Percentiles rank a stretch among this genome's conserved stretches.
These are phyloP conservation scores for Cystobasidium ongulense DNA, from an alignment of 768 basidiomycete species.

Conservation along the genomic window DNA sequence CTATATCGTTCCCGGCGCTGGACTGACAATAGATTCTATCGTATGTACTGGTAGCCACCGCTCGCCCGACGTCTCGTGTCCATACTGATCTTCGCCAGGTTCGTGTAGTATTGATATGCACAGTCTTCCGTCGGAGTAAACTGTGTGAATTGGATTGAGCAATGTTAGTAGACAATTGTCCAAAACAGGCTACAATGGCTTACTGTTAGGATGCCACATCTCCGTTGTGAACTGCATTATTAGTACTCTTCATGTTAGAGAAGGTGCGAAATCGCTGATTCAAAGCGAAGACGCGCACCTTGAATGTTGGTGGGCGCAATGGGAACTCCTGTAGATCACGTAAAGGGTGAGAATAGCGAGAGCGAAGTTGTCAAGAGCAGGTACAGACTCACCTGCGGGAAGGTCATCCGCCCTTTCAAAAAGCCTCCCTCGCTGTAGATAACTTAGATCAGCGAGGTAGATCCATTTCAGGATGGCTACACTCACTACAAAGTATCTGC, in stretches of 20 bases:
- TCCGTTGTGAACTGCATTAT: conserved; percentile 61
- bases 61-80: conserved; percentile 94
- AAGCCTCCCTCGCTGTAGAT: conserved; percentile 79
- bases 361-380: background rate
- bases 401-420: conserved; percentile 79
- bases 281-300: background rate
- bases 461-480: background rate
- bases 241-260: conserved; percentile 83
- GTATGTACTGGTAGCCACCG: conserved; percentile 97
- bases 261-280: conserved; percentile 41
- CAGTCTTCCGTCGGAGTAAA: conserved; percentile 47
- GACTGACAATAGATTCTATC: conserved; percentile 82
- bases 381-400: conserved; percentile 54
- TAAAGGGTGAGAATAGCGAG: background rate
- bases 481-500: conserved; percentile 84
- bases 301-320: conserved; percentile 16
- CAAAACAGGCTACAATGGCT: conserved; percentile 31
- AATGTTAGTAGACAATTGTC: conserved; percentile 1
- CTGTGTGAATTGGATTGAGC: conserved; percentile 34
- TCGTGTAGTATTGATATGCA: conserved; percentile 59
- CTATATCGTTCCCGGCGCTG: too few relatives aligned
- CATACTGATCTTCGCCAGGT: conserved; percentile 83
- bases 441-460: background rate
- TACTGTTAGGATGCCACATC: conserved; percentile 51
- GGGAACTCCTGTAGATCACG: background rate